These are phyloP conservation scores for Cercospora zeae-maydis DNA, from an alignment of 2,329 filamentous ascomycete genomes.

Conservation along the genomic window DNA sequence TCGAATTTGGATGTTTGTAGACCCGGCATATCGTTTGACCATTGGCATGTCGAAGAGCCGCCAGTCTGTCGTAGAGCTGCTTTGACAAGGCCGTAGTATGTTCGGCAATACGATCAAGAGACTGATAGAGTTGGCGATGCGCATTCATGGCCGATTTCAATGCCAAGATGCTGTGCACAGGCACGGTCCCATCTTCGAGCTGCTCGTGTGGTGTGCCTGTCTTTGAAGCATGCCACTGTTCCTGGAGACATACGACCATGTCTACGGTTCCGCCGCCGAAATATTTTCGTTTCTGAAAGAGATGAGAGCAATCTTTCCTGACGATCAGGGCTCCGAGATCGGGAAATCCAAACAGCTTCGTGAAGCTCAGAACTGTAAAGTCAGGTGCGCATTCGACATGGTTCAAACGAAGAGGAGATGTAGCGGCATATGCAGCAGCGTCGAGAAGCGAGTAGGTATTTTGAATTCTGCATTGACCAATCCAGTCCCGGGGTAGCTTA, in stretches of 20 bases:
- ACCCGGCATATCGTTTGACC: constrained; percentile 61
- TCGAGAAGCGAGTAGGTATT: constrained; percentile 68
- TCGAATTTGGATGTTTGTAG: constrained; percentile 45
- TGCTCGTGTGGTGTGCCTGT: constrained; percentile 67
- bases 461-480: background rate
- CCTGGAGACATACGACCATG: constrained; percentile 68
- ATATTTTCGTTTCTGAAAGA: constrained; percentile 65
- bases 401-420: constrained; percentile 69
- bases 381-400: constrained; percentile 64
- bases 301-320: constrained; percentile 63
- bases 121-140: constrained; percentile 65
- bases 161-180: constrained; percentile 85
- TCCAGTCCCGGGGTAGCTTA: constrained; percentile 69
- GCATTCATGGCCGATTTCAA: constrained; percentile 69
- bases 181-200: constrained; percentile 86
- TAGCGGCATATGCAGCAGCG: constrained; percentile 76
- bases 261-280: constrained; percentile 96
- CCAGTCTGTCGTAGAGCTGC: constrained; percentile 58
- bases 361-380: constrained; percentile 82
- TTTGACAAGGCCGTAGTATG: constrained; percentile 67
- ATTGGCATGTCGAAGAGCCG: constrained; percentile 65
- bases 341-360: constrained; percentile 98
- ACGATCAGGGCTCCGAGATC: constrained; percentile 84
- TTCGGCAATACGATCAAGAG: constrained; percentile 62
- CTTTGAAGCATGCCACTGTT: constrained; percentile 81